Evolutionary conservation across 140 eudicot species (phyloP), one percentile per base, ranked within the genome.

Genomic region (Oenanthe javanica): DNA sequence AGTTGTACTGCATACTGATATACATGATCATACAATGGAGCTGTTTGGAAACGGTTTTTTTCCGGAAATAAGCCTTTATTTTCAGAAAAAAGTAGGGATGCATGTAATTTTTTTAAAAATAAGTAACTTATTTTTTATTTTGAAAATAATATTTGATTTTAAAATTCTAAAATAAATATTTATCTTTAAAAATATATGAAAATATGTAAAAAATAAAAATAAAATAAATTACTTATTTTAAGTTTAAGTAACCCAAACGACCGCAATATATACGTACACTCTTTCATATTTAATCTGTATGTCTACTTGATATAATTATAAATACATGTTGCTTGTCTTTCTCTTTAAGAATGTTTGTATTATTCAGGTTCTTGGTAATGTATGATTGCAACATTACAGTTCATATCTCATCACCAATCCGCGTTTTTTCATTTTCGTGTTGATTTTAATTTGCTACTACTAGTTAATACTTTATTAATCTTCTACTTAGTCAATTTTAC

Each of bases 321-420:
- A 1, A 75, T 50, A 78, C 43, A 50, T 69, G 57, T 74, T 74
- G 76, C 81, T 66, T 78, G 84, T 80, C 77, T 74, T 61, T 61
- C 70, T 61, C 70, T 61, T 61, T 61, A 61, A 61, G 70, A 61
- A 61, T 71, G 81, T 77, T 83, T 73, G 77, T 79, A 61, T 38
- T 51, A 70, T 77, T 70, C 64, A 73, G 21, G 75, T 71, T 47
- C 76, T 73, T 47, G 76, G 36, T 31, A 31, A 31, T 31, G 36
- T 31, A 31, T 31, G 36, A 31, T 31, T 31, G 36, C 36, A 31
- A 31, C 36, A 31, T 31, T 31, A 77, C 85, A 85, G 90, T 85
- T 85, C 86, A 84, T 82, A 42, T 66, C 81, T 76, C 81, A 81
- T 87, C 88, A 82, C 74, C 88, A 84, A 87, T 76, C 86, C 87